Evolutionary conservation across 2,329 filamentous ascomycete genomes (phyloP), one percentile per base, ranked within the genome.

Genomic region (Salinomyces thailandicus): DNA sequence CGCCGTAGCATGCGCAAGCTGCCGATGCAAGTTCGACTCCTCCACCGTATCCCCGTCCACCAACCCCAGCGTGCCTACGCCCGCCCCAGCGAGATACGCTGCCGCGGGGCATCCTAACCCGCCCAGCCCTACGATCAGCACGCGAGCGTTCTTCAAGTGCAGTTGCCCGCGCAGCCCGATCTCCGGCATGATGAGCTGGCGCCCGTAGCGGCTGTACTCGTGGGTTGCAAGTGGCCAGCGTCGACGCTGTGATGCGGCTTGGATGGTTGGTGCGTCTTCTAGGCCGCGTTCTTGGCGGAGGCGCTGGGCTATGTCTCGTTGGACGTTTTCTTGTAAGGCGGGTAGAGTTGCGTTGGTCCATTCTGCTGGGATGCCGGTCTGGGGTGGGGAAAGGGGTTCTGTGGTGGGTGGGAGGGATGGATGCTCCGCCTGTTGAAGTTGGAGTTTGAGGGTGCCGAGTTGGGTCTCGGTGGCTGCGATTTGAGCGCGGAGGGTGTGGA

Each of bases 21-120:
- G 91, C 1, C 91, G 79, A 64, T 96, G 91, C 11, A 98, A 69
- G 55, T 98, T 98, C 18, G 86, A 94, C 12, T 72, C 64, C 56
- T 96, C 91, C 18, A 98, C 89, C 0, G 68, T 69, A 60, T 98
- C 91, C 3, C 82, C 86, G 55, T 98, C 91, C 16, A 91, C 75
- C 5, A 98, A 66, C 0, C 89, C 87, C 13, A 98, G 61, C 0
- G 71, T 82, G 6, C 87, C 86, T 1, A 95, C 72, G 0, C 91
- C 91, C 1, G 91, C 83, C 15, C 85, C 89, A 7, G 86, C 85
- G 1, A 98, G 74, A 55, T 98, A 98, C n/a, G 83, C 74, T 1
- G 87, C 84, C 9, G 91, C 86, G 8, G 91, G 91, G 56, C 85
- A 96, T 8, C 91, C 91, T 9, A 98, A 66, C 0, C 91, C 91